Conservation (phyloP, 768 basidiomycete species). For the Lyophyllum atratum region DNA sequence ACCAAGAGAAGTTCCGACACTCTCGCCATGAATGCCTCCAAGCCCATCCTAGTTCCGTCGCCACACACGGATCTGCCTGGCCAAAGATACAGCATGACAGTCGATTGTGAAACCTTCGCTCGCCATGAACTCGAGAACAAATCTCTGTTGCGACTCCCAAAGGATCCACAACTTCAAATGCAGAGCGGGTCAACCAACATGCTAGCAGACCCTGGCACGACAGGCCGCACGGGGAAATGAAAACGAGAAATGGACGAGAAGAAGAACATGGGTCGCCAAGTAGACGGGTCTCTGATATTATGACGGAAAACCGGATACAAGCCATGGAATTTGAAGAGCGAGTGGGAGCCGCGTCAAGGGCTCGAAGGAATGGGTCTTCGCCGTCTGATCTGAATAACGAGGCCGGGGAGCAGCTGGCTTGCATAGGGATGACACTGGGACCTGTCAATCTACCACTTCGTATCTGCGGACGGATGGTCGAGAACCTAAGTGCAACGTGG, state of each 20-base stretch:
- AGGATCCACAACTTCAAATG: constrained; percentile 42
- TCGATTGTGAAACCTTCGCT: constrained; percentile 11
- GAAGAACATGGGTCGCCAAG: constrained; percentile 10
- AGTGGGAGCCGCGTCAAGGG: constrained; percentile 2
- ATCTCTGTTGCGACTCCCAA: constrained; percentile 55
- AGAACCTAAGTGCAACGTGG: constrained; percentile 27
- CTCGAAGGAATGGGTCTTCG: constrained; percentile 22
- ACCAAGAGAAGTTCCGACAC: constrained; percentile 14
- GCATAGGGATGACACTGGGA: constrained; percentile 28
- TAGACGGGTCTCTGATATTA: background rate
- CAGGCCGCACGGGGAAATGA: background rate
- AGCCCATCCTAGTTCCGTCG: constrained; percentile 13
- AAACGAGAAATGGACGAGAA: constrained; percentile 6
- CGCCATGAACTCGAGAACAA: constrained; percentile 51
- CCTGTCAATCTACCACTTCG: constrained; percentile 14
- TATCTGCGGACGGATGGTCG: constrained; percentile 25
- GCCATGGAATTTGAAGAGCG: constrained; percentile 15
- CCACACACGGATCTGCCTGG: constrained; percentile 2
- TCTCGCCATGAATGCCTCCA: constrained; percentile 23
- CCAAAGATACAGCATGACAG: constrained; percentile 9
- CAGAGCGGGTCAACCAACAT: constrained; percentile 26
- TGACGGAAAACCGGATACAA: constrained; percentile 12
- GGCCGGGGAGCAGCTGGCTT: constrained; percentile 17
- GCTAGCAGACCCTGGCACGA: constrained; percentile 6
- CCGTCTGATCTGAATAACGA: constrained; percentile 21